Conservation (phyloP, 208 protist genomes). For the Leishmania turanica region DNA sequence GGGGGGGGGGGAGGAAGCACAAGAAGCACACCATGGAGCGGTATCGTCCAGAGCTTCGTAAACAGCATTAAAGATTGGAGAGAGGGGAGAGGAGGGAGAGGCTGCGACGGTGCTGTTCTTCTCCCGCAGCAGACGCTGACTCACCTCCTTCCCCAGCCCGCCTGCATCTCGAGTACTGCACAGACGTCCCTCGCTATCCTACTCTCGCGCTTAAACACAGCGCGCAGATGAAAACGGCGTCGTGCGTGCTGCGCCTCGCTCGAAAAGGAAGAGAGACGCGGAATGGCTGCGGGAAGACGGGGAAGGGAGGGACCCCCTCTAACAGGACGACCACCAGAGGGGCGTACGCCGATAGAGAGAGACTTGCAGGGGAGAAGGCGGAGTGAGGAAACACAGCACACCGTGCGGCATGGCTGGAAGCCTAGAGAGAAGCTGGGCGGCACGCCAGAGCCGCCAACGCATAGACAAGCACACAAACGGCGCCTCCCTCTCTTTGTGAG, state of each 20-base stretch:
- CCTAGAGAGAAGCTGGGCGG: background rate
- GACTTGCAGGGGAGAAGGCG: background rate
- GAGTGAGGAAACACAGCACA: background rate
- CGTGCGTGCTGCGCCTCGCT: background rate
- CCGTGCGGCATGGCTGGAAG: background rate
- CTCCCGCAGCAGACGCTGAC: background rate
- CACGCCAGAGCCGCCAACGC: background rate
- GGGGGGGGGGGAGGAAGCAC: background rate
- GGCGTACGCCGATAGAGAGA: background rate
- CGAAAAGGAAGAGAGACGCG: background rate
- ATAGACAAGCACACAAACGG: background rate
- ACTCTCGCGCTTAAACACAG: background rate
- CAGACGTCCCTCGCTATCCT: background rate
- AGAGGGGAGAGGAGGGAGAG: background rate
- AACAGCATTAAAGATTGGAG: background rate
- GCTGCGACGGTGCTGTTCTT: background rate
- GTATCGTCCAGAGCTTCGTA: background rate
- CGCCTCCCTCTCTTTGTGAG: background rate
- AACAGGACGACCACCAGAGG: background rate
- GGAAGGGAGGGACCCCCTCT: background rate
- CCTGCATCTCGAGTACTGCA: background rate
- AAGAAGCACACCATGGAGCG: background rate
- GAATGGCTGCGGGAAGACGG: background rate
- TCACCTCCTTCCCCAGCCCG: background rate
- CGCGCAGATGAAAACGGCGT: background rate